Evolutionary conservation across 495 filamentous ascomycete genomes (phyloP), one percentile per base, ranked within the genome.

Genomic region (Penicillium pulvis): DNA sequence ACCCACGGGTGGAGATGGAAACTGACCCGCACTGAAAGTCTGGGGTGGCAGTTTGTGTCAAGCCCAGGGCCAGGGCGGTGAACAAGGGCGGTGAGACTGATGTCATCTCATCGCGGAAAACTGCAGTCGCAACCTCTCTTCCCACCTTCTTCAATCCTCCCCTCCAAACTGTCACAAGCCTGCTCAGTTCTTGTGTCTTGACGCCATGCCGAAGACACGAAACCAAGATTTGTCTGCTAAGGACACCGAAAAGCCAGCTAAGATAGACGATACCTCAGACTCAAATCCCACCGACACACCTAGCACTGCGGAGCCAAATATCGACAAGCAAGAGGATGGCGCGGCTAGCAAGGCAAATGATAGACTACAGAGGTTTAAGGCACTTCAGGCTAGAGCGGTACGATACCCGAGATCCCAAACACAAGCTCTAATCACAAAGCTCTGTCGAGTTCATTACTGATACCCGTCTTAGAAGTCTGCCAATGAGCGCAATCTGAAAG

Each of bases 301-400:
- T 12, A 44, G 51, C 53, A 28, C 35, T 20, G 14, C 57, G 31
- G 61, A 67, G 49, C 19, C 44, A 2, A 51, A 61, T 17, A 30
- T 43, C n/a, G 61, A 64, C 16, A 60, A 55, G 20, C 64, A 62
- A 51, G 70, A 66, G n/a, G 64, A 71, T 53, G 68, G 69, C 43
- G 66, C 67, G 43, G 63, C 70, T 16, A 55, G 65, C 16, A 74
- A 68, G 54, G 70, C 75, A 23, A 69, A 65, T 2, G 67, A 75
- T 31, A 64, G 77, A 53, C 63, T 66, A 51, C 69, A 73, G 47
- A 70, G 74, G 58, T 98, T 97, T 80, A 91, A 91, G 69, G 89
- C 91, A 20, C 87, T 97, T 16, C 85, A 94, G 74, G 87, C 87
- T 47, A 88, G 92, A 62, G 89, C 90, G 43, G 82, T 84, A 73